Percentiles rank a stretch among this genome's conserved stretches.
Conservation (phyloP, 345 rosid species). For the Salix suchowensis region DNA sequence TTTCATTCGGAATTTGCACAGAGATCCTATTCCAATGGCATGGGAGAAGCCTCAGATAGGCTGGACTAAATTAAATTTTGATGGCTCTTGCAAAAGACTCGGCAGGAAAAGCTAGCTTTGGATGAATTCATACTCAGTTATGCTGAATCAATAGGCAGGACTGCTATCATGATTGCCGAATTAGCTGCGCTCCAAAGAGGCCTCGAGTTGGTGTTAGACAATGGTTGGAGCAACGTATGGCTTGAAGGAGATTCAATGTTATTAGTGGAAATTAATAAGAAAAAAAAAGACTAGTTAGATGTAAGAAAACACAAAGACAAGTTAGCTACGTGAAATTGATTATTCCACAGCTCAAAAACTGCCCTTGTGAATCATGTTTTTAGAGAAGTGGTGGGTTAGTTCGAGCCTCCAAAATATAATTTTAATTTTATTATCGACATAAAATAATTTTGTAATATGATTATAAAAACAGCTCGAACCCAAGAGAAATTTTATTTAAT, state of each 20-base stretch:
- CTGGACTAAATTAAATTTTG: slow-evolving; percentile 80
- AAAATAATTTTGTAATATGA: no score
- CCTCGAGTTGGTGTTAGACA: slow-evolving; percentile 64
- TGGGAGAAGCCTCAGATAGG: slow-evolving; percentile 69
- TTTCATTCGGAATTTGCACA: slow-evolving; percentile 43
- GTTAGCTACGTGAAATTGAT: slow-evolving; percentile 43
- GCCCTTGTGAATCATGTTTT: slow-evolving; percentile 46
- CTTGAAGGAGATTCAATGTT: slow-evolving; percentile 76
- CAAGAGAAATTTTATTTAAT: no score
- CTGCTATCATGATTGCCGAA: slow-evolving; percentile 66
- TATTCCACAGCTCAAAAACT: slow-evolving; percentile 40
- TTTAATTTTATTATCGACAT: no score
- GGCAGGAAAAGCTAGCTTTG: slow-evolving; percentile 60
- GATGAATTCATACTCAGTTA: slow-evolving; percentile 70
- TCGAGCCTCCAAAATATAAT: no score
- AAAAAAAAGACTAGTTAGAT: slow-evolving; percentile 43
- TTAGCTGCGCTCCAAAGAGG: slow-evolving; percentile 68
- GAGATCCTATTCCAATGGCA: slow-evolving; percentile 49
- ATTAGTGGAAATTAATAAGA: slow-evolving; percentile 49
- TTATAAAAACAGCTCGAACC: no score
- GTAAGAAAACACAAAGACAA: slow-evolving; percentile 39
- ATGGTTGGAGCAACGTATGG: slow-evolving; percentile 69
- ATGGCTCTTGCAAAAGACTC: slow-evolving; percentile 60
- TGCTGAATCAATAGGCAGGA: slow-evolving; percentile 65
- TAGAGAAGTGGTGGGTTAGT: slow-evolving; percentile 35